Evolutionary conservation across 495 filamentous ascomycete genomes (phyloP).

Genomic region (Opeltia flavorubescens): DNA sequence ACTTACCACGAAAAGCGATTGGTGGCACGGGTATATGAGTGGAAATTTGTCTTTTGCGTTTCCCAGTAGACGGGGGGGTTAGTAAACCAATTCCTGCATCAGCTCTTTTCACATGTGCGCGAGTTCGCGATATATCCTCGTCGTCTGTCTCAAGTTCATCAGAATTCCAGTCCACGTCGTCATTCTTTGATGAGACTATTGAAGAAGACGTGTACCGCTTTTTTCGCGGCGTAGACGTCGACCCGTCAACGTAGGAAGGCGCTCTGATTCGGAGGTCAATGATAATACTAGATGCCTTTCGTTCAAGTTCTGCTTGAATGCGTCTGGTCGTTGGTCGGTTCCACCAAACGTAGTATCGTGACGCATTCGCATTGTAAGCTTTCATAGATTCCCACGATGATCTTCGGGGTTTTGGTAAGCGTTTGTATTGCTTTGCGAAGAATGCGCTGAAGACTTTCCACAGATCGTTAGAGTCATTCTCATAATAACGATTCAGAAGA

Average conservation of each 20-base stretch:
- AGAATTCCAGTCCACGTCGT: no score
- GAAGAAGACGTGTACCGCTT: no score
- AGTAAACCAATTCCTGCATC: neutral
- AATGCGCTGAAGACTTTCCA: neutral
- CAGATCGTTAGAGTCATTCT: neutral
- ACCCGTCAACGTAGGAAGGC: no score
- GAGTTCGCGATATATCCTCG: no score
- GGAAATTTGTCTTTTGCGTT: neutral
- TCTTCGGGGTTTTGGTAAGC: neutral
- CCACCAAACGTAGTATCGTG: neutral
- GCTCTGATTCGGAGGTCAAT: no score
- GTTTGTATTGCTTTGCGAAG: neutral
- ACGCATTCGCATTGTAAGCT: neutral
- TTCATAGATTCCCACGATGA: neutral
- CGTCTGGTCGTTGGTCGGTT: neutral
- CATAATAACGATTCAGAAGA: neutral
- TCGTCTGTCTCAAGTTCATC: no score
- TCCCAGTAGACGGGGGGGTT: neutral
- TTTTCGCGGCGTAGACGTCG: no score
- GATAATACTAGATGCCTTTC: neutral
- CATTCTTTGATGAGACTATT: no score
- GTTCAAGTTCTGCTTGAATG: neutral
- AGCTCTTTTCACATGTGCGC: neutral
- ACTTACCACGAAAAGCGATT: neutral
- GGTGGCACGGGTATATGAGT: neutral